Evolutionary conservation across 345 rosid genomes (phyloP).

Genomic region (Nasturtium officinale): DNA sequence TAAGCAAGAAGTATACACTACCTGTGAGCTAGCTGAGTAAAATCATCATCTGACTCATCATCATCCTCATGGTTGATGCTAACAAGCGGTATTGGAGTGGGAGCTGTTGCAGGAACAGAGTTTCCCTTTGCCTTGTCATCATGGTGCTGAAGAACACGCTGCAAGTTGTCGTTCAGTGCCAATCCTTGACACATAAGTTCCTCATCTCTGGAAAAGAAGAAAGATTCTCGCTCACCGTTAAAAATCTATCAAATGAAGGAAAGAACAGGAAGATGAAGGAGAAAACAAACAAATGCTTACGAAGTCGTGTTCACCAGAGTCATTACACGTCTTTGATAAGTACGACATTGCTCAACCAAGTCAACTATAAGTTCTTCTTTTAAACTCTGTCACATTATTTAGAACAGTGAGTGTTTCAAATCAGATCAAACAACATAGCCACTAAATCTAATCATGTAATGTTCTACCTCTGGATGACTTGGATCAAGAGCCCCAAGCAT

Average conservation of each 20-base stretch:
- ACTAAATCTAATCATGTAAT: conserved; percentile 9
- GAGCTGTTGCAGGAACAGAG: conserved; percentile 48
- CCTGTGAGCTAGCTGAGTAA: conserved; percentile 88
- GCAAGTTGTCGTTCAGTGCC: conserved; percentile 81
- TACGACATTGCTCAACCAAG: conserved; percentile 86
- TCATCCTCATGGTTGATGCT: conserved; percentile 60
- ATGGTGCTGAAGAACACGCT: conserved; percentile 76
- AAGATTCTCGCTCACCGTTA: conserved; percentile 37
- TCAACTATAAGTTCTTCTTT: conserved; percentile 90
- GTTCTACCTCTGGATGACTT: conserved; percentile 67
- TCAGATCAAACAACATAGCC: conserved; percentile 16
- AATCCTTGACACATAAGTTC: conserved; percentile 79
- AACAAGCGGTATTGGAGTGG: conserved; percentile 58
- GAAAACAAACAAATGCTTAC: conserved; percentile 51
- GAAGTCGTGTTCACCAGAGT: conserved; percentile 70
- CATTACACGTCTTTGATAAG: conserved; percentile 80
- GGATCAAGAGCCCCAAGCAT: conserved; percentile 92
- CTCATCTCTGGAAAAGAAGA: conserved; percentile 66
- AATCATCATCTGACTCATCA: conserved; percentile 89
- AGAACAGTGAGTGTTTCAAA: conserved; percentile 15
- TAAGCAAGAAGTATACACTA: conserved; percentile 21
- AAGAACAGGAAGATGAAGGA: conserved; percentile 4
- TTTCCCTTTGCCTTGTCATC: conserved; percentile 79
- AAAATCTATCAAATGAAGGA: not conserved
- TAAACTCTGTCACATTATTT: conserved; percentile 58